Percentiles rank a stretch among this genome's conserved stretches.
These are phyloP conservation scores for Diphasiastrum complanatum DNA, from an alignment of 83 land plant genomes.

Conservation along the genomic window DNA sequence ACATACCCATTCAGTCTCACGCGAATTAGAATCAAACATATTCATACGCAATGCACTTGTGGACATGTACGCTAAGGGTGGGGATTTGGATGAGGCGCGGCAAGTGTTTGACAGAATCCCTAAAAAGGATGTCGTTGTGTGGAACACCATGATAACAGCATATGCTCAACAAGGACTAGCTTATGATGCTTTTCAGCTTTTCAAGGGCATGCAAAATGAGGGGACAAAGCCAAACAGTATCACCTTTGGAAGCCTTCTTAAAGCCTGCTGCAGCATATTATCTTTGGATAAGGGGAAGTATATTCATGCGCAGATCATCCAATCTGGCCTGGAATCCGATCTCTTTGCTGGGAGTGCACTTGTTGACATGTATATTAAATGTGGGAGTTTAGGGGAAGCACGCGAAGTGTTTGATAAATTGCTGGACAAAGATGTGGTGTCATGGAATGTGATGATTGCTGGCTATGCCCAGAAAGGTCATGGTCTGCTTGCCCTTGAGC, in stretches of 20 bases:
- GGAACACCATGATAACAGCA: background rate
- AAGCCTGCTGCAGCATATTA: background rate
- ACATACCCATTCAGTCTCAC: background rate
- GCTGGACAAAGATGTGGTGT: background rate
- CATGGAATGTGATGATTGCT: background rate
- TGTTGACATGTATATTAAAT: background rate
- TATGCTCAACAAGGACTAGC: background rate
- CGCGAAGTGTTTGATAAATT: background rate
- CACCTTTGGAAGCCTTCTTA: background rate
- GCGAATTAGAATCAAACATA: background rate
- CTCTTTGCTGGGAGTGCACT: background rate
- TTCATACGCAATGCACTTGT: background rate
- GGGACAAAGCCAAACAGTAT: background rate
- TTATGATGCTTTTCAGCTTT: background rate
- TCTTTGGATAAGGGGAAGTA: background rate
- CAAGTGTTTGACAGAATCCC: background rate
- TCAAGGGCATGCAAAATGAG: background rate
- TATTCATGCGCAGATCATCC: background rate
- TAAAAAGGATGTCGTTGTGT: background rate
- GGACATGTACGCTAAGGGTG: constrained; percentile 13
- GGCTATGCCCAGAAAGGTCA: background rate
- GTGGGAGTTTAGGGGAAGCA: background rate
- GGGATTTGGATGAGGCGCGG: background rate
- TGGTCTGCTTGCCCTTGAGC: background rate
- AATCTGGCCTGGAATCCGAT: background rate